Percentiles rank a stretch among this genome's conserved stretches.
phyloP scores from a whole-genome alignment of 306 rosid genomes.

The Lithocarpus polystachyus region DNA sequence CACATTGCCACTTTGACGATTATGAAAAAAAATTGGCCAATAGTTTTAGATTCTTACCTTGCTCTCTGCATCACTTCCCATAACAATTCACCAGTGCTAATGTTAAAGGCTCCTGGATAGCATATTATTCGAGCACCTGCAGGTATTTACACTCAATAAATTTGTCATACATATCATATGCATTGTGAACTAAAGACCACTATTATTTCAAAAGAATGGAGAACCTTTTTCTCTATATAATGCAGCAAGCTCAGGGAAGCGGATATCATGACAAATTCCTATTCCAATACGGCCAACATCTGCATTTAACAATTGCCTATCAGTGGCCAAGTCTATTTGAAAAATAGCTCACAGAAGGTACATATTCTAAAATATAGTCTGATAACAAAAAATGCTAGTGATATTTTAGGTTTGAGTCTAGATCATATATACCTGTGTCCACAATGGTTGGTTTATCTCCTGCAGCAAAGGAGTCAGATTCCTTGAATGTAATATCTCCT shows the following conservation, averaged over 20 bases:
- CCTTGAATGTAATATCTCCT: slow-evolving; percentile 25
- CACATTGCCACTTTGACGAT: no score
- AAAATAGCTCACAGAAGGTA: not conserved
- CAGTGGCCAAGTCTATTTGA: not conserved
- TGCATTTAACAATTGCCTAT: slow-evolving; percentile 2
- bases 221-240: slow-evolving; percentile 5
- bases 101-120: no score
- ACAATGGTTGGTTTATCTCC: slow-evolving; percentile 33
- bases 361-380: not conserved
- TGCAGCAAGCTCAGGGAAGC: slow-evolving; percentile 31
- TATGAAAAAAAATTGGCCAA: no score
- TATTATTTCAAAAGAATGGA: not conserved
- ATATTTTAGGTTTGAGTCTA: not conserved
- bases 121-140: slow-evolving; percentile 2
- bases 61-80: slow-evolving; percentile 16
- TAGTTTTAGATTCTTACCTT: slow-evolving; percentile 10
- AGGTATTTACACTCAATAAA: not conserved
- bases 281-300: slow-evolving; percentile 35
- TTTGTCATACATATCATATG: not conserved
- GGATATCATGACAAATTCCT: slow-evolving; percentile 36
- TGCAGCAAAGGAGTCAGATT: slow-evolving; percentile 28
- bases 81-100: no score
- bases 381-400: not conserved
- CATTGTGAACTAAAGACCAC: not conserved
- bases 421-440: slow-evolving; percentile 27